phyloP scores from a whole-genome alignment of 768 basidiomycete species.

The Exsudoporus frostii region DNA sequence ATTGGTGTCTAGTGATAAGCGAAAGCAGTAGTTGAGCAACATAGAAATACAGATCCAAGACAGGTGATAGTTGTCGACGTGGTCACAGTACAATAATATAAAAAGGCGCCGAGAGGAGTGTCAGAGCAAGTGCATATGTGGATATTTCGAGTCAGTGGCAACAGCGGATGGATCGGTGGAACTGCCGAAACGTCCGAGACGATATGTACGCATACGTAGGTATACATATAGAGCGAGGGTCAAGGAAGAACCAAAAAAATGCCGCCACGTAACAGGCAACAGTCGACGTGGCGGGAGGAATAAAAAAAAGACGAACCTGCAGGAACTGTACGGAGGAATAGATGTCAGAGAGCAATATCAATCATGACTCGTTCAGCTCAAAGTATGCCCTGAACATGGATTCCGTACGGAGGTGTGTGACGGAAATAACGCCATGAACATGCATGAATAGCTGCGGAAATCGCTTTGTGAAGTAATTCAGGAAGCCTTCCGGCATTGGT shows the following conservation, averaged over 20 bases:
- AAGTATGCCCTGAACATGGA: slow-evolving; percentile 92
- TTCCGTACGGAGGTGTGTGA: slow-evolving; percentile 71
- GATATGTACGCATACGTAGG: slow-evolving; percentile 13
- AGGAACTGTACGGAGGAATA: neutral
- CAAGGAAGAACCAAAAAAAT: neutral
- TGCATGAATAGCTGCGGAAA: slow-evolving; percentile 91
- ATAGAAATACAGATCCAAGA: slow-evolving; percentile 24
- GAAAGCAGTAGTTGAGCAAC: neutral
- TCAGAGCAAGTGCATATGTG: neutral
- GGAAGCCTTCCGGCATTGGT: slow-evolving; percentile 87
- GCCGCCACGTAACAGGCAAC: neutral
- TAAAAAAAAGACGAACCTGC: neutral
- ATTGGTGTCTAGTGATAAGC: slow-evolving; percentile 3
- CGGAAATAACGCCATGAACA: slow-evolving; percentile 79
- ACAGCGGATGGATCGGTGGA: neutral
- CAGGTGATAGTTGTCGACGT: neutral
- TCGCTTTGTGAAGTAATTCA: slow-evolving; percentile 90
- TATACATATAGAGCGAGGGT: neutral
- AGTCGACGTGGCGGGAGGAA: neutral
- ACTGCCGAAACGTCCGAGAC: slow-evolving; percentile 5
- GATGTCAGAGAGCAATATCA: neutral
- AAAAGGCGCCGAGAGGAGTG: neutral
- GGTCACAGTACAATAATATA: slow-evolving; percentile 22
- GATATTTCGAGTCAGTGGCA: slow-evolving; percentile 1
- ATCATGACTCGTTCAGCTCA: slow-evolving; percentile 54